Conservation (phyloP, 2,329 filamentous ascomycete genomes). For the Rutstroemia sp. region DNA sequence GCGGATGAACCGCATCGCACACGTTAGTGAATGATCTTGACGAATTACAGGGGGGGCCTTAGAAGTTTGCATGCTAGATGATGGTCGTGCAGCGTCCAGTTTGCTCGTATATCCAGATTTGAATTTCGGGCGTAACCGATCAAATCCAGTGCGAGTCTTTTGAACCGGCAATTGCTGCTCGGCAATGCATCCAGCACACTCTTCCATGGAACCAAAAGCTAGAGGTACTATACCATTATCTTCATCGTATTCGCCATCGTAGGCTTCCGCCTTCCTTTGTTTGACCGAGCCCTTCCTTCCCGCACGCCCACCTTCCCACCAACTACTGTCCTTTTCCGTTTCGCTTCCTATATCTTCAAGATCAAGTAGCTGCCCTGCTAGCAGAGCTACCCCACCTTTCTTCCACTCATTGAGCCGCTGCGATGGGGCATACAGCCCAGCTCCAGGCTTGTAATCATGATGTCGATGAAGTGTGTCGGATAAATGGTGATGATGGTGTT, state of each 20-base stretch:
- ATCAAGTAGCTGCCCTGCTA: constrained; percentile 53
- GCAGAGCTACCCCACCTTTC: constrained; percentile 54
- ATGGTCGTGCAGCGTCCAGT: constrained; percentile 1
- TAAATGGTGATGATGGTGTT: constrained; percentile 22
- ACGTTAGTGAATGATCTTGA: constrained; percentile 29
- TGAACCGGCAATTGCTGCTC: constrained; percentile 4
- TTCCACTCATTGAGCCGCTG: constrained; percentile 67
- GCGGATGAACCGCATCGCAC: constrained; percentile 31
- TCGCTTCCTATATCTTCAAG: constrained; percentile 37
- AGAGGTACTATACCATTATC: constrained; percentile 40
- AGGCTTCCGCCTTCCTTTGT: constrained; percentile 48
- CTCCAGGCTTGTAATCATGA: constrained; percentile 33
- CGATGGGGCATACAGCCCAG: constrained; percentile 51
- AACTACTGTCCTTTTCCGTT: constrained; percentile 54
- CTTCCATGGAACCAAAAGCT: constrained; percentile 10
- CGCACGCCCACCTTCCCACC: constrained; percentile 54
- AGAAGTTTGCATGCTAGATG: constrained; percentile 1
- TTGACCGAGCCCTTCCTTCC: constrained; percentile 33
- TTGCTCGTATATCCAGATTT: constrained; percentile 11
- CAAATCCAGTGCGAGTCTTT: constrained; percentile 2
- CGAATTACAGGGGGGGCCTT: not conserved
- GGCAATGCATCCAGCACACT: constrained; percentile 15
- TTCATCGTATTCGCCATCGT: constrained; percentile 62
- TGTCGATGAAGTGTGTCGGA: constrained; percentile 26
- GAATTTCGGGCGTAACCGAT: constrained; percentile 4